Conservation (phyloP, 106 monocot genomes). For the Dioscorea dumetorum region DNA sequence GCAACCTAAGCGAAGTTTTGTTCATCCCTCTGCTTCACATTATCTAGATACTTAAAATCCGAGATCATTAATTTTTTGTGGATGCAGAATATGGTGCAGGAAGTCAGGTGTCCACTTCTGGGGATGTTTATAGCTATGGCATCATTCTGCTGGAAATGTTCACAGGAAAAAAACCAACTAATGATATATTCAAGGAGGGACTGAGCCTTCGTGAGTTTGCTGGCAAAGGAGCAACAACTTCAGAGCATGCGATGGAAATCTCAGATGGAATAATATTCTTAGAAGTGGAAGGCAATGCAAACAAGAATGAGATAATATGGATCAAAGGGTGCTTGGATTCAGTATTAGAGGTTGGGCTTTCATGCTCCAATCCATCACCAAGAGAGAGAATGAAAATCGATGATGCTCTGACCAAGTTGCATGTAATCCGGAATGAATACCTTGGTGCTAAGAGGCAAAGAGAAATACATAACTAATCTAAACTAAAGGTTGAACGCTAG, state of each 20-base stretch:
- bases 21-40: neutral
- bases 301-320: neutral
- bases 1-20: neutral
- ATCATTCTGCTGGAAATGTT: conserved; percentile 23
- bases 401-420: neutral
- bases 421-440: too few relatives aligned
- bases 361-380: neutral
- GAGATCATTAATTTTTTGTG: neutral
- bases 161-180: conserved; percentile 20
- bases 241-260: conserved; percentile 16
- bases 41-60: neutral
- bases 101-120: conserved; percentile 7
- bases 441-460: too few relatives aligned
- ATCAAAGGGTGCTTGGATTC: neutral
- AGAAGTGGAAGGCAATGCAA: neutral
- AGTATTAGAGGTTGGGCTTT: neutral
- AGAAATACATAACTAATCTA: too few relatives aligned
- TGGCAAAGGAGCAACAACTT: conserved; percentile 2
- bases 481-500: too few relatives aligned
- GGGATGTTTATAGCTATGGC: conserved; percentile 29
- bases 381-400: neutral
- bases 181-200: conserved; percentile 15
- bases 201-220: conserved; percentile 12
- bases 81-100: conserved; percentile 28
- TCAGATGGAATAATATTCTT: conserved; percentile 12